Evolutionary conservation across 768 basidiomycete species (phyloP).

Genomic region (Lyophyllum atratum): DNA sequence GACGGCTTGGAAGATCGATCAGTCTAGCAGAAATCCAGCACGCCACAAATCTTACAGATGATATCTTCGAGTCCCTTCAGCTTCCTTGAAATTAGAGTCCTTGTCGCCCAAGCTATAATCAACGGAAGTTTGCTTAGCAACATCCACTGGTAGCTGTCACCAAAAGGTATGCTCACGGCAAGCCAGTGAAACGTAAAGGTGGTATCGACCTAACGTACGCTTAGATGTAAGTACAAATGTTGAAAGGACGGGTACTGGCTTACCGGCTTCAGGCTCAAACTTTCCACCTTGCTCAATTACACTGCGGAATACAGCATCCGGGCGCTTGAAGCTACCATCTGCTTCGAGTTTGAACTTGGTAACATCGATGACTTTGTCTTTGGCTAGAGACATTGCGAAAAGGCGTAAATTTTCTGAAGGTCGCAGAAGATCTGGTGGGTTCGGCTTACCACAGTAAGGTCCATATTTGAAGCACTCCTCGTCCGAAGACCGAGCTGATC

Average conservation of each 20-base stretch:
- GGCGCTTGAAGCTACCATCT: conserved; percentile 71
- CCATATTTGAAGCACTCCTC: background rate
- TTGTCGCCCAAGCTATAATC: conserved; percentile 79
- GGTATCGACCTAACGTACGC: conserved; percentile 68
- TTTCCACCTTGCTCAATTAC: conserved; percentile 43
- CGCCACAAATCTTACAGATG: conserved; percentile 56
- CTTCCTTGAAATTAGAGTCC: conserved; percentile 83
- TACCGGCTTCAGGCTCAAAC: conserved; percentile 72
- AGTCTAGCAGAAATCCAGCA: background rate
- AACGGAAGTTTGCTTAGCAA: background rate
- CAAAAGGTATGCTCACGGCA: conserved; percentile 60
- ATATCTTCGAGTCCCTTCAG: conserved; percentile 89
- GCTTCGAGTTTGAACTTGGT: conserved; percentile 50
- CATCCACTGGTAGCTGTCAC: background rate
- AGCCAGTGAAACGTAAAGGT: conserved; percentile 84
- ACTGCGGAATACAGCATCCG: conserved; percentile 54
- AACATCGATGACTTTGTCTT: conserved; percentile 41
- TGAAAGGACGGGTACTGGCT: conserved; percentile 13
- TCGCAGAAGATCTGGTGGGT: background rate
- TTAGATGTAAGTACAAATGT: background rate
- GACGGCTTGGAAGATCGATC: conserved; percentile 48
- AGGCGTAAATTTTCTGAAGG: background rate
- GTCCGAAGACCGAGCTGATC: background rate
- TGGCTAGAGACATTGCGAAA: conserved; percentile 4
- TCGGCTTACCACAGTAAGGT: background rate